Evolutionary conservation across 495 filamentous ascomycete genomes (phyloP).

Genomic region (Platismatia glauca): DNA sequence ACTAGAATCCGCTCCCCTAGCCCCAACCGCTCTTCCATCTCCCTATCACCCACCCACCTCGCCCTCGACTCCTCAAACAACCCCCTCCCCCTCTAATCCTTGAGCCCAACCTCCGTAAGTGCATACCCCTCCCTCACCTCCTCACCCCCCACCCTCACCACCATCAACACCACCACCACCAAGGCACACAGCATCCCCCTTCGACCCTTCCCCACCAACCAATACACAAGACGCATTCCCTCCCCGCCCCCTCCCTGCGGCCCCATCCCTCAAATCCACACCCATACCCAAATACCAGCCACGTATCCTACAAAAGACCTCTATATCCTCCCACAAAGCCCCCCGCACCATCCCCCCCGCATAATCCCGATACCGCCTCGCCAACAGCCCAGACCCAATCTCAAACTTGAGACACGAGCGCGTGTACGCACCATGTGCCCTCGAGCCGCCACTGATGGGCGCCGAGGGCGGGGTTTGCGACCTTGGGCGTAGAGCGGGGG

Average conservation of each 20-base stretch:
- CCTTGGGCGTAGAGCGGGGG: slow-evolving; percentile 49
- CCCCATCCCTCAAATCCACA: slow-evolving; percentile 31
- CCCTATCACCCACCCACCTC: slow-evolving; percentile 29
- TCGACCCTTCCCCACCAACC: slow-evolving; percentile 51
- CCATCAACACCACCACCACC: slow-evolving; percentile 47
- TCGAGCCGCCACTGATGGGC: slow-evolving; percentile 34
- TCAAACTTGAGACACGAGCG: slow-evolving; percentile 47
- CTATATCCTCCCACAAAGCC: slow-evolving; percentile 48
- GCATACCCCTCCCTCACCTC: slow-evolving; percentile 46
- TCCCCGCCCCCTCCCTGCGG: slow-evolving; percentile 18
- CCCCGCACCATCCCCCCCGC: slow-evolving; percentile 35
- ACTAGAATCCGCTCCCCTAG: not conserved
- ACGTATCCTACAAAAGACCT: slow-evolving; percentile 34
- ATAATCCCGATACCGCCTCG: slow-evolving; percentile 41
- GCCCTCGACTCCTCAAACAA: not conserved
- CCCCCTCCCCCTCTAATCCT: slow-evolving; percentile 32
- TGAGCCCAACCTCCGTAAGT: slow-evolving; percentile 46
- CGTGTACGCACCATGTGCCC: no score
- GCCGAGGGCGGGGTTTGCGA: slow-evolving; percentile 31
- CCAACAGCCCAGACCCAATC: slow-evolving; percentile 48
- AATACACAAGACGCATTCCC: slow-evolving; percentile 45
- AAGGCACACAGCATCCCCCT: slow-evolving; percentile 56
- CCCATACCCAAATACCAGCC: not conserved
- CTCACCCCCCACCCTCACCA: slow-evolving; percentile 21
- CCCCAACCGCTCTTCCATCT: slow-evolving; percentile 26